Evolutionary conservation across 2,329 filamentous ascomycete species (phyloP).

Genomic region (Aspergillus sp.): DNA sequence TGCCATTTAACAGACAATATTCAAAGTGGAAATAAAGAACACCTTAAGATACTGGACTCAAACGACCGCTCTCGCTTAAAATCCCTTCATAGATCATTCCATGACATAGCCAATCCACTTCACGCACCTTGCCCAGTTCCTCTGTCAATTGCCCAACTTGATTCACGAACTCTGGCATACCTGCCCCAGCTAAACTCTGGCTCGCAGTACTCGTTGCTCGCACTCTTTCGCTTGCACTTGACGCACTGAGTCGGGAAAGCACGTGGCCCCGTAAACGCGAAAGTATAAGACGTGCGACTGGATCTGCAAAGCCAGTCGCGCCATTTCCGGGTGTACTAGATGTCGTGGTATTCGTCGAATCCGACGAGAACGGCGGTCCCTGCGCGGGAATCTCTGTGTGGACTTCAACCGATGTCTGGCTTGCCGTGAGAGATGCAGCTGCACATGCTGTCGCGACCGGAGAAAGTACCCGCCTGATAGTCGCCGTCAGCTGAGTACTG

Average conservation of each 20-base stretch:
- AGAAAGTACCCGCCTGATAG: slow-evolving; percentile 53
- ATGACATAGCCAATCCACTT: slow-evolving; percentile 60
- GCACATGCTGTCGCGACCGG: slow-evolving; percentile 49
- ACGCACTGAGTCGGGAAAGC: slow-evolving; percentile 56
- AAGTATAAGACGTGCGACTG: slow-evolving; percentile 60
- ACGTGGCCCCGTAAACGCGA: slow-evolving; percentile 59
- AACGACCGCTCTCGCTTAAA: slow-evolving; percentile 27
- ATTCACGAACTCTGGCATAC: slow-evolving; percentile 61
- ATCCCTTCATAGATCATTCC: slow-evolving; percentile 58
- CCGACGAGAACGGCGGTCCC: slow-evolving; percentile 54
- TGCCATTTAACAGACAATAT: not conserved
- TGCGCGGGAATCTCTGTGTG: slow-evolving; percentile 53
- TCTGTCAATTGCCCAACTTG: slow-evolving; percentile 62
- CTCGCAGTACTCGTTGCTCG: slow-evolving; percentile 58
- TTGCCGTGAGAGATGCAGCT: slow-evolving; percentile 22
- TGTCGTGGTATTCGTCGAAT: slow-evolving; percentile 2
- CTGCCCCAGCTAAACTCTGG: slow-evolving; percentile 58
- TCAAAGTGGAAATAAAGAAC: slow-evolving; percentile 1
- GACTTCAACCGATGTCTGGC: slow-evolving; percentile 28
- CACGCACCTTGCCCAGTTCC: slow-evolving; percentile 55
- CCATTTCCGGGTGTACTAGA: slow-evolving; percentile 13
- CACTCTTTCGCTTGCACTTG: slow-evolving; percentile 60
- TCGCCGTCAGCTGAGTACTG: slow-evolving; percentile 46
- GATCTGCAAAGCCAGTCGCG: slow-evolving; percentile 54
- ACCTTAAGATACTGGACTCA: slow-evolving; percentile 12